Evolutionary conservation across 805 yeast species (phyloP).

Genomic region (Candida sithepensis): DNA sequence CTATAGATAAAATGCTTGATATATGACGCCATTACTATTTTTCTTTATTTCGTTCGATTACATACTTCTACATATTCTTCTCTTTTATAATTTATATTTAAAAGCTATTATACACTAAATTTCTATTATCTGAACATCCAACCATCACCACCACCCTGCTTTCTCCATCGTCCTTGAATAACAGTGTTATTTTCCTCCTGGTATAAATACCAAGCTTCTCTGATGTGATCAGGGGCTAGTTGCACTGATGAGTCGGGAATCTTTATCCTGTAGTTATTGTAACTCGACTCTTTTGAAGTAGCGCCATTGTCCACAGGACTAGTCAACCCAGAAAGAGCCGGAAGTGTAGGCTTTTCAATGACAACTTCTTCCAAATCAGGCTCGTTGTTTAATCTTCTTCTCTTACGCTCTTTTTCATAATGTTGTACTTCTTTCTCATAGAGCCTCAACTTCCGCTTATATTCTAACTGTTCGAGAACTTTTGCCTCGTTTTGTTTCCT

Average conservation of each 20-base stretch:
- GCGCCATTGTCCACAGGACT: conserved; percentile 1
- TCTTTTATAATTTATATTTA: too few relatives aligned
- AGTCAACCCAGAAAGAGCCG: conserved; percentile 1
- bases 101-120: too few relatives aligned
- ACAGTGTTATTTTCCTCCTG: conserved; percentile 62
- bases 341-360: conserved; percentile 25
- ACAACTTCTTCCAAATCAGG: conserved; percentile 23
- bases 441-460: conserved; percentile 35
- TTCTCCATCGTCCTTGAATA: conserved; percentile 61
- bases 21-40: too few relatives aligned
- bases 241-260: conserved; percentile 45
- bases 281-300: conserved; percentile 5
- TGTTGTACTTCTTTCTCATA: conserved; percentile 21
- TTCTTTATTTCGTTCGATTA: too few relatives aligned
- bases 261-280: conserved; percentile 16
- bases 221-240: conserved; percentile 73
- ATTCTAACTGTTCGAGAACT: conserved; percentile 35
- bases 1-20: too few relatives aligned
- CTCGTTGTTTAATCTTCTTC: conserved; percentile 40
- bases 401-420: conserved; percentile 29
- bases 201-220: conserved; percentile 85
- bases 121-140: conserved; percentile 53
- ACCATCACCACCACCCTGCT: conserved; percentile 71
- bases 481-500: conserved; percentile 45
- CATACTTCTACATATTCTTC: too few relatives aligned